Evolutionary conservation across 1,284 basidiomycete genomes (phyloP).

Genomic region (Ceratobasidium sp.): DNA sequence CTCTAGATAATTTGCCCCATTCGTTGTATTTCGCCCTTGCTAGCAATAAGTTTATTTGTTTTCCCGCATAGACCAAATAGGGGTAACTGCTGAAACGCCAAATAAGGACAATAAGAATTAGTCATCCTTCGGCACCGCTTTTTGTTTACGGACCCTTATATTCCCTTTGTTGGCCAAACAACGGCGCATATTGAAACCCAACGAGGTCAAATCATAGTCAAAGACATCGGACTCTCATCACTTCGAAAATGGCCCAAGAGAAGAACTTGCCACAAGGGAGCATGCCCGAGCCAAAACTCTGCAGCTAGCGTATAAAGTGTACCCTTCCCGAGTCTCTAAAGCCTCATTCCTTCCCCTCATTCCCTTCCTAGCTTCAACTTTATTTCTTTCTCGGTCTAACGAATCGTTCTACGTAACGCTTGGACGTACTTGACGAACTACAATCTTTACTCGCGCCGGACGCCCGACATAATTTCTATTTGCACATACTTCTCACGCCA

Average conservation of each 20-base stretch:
- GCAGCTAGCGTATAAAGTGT: conserved; percentile 10
- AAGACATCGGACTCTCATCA: conserved; percentile 15
- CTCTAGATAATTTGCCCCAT: not conserved
- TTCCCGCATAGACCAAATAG: not conserved
- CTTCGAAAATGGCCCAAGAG: conserved; percentile 1
- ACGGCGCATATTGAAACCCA: not conserved
- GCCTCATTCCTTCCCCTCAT: not conserved
- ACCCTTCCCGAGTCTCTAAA: not conserved
- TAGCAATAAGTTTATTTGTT: conserved; percentile 18
- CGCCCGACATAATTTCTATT: conserved; percentile 15
- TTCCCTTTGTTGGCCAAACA: not conserved
- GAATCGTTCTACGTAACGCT: conserved; percentile 22
- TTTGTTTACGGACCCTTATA: not conserved
- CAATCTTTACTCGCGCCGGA: conserved; percentile 19
- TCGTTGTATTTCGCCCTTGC: not conserved
- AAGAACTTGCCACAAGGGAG: conserved; percentile 21
- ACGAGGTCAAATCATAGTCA: not conserved
- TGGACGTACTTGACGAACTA: conserved; percentile 37
- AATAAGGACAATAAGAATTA: not conserved
- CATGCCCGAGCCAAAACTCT: not conserved
- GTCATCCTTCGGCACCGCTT: not conserved
- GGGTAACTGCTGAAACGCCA: not conserved
- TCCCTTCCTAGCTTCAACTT: not conserved
- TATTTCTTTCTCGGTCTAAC: conserved; percentile 21
- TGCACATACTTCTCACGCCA: conserved; percentile 1